phyloP scores from a whole-genome alignment of 345 rosid species.

The Aquilaria yunnanensis region DNA sequence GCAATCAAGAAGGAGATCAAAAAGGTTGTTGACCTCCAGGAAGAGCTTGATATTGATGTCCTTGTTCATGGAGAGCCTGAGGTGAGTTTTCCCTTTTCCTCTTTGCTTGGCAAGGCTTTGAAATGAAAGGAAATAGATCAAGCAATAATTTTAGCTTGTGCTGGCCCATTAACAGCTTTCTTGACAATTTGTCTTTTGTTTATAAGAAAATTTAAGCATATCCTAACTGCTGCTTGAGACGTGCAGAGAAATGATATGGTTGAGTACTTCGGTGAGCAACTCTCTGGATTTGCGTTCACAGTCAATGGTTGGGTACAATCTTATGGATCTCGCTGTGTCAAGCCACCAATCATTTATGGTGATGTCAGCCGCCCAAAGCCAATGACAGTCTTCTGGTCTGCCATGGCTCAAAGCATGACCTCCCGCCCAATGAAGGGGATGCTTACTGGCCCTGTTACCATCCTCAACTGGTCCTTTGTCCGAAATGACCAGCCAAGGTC shows the following conservation, averaged over 20 bases:
- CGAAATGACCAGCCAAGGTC: conserved; percentile 99
- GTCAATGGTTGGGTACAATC: conserved; percentile 99
- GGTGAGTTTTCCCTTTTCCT: conserved; percentile 36
- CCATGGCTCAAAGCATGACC: conserved; percentile 93
- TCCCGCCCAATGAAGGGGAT: conserved; percentile 97
- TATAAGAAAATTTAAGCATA: background rate
- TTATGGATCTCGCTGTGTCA: conserved; percentile 95
- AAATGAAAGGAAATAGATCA: background rate
- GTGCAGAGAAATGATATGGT: conserved; percentile 96
- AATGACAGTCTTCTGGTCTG: conserved; percentile 98
- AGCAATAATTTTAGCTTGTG: background rate
- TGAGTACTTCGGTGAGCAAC: conserved; percentile 97
- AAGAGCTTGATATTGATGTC: conserved; percentile 95
- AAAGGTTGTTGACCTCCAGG: conserved; percentile 86
- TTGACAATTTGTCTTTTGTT: background rate
- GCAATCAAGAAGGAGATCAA: conserved; percentile 93
- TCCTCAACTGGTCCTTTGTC: conserved; percentile 98
- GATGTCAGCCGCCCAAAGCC: conserved; percentile 98
- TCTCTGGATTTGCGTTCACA: conserved; percentile 92
- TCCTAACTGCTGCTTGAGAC: background rate
- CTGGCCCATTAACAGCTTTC: no score
- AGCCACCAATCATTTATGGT: conserved; percentile 97
- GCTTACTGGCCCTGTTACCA: conserved; percentile 99
- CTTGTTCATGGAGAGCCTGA: conserved; percentile 98
- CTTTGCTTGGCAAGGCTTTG: background rate